Conservation (phyloP, 2,329 filamentous ascomycete genomes). For the Teratosphaeria nubilosa region DNA sequence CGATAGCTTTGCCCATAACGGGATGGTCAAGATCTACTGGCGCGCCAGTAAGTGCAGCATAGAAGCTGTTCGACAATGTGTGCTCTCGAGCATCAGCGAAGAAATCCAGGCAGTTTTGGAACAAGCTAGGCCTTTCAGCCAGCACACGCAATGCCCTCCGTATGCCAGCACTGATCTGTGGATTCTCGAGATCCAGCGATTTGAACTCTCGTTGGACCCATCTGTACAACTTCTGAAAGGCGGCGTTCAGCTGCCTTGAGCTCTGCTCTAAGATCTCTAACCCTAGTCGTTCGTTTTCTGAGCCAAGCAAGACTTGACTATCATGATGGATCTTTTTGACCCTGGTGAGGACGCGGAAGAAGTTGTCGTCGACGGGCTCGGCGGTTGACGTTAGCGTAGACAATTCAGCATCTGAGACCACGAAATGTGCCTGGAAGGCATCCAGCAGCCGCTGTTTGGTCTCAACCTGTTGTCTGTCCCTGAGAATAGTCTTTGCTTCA, state of each 20-base stretch:
- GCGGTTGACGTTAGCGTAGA: conserved; percentile 64
- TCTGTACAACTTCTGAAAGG: conserved; percentile 89
- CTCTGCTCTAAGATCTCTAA: conserved; percentile 87
- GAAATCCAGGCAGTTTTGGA: conserved; percentile 86
- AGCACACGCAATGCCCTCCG: conserved; percentile 74
- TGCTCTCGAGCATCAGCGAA: conserved; percentile 86
- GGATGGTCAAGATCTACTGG: conserved; percentile 46
- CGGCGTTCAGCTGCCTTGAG: conserved; percentile 74
- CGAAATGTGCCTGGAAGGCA: conserved; percentile 72
- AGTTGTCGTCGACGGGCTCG: conserved; percentile 74
- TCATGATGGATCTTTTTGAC: conserved; percentile 83
- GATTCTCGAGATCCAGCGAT: conserved; percentile 82
- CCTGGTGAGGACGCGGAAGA: conserved; percentile 67
- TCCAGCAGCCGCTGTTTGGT: conserved; percentile 68
- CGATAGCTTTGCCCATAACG: conserved; percentile 67
- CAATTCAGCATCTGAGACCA: conserved; percentile 72
- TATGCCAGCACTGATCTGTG: conserved; percentile 79
- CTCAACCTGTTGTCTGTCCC: conserved; percentile 63
- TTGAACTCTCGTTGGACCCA: conserved; percentile 95
- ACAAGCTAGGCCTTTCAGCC: conserved; percentile 78
- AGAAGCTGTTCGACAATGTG: conserved; percentile 83
- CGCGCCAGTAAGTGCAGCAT: conserved; percentile 71
- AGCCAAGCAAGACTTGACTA: conserved; percentile 78
- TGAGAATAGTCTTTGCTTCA: conserved; percentile 65
- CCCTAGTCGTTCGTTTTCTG: conserved; percentile 79